phyloP scores from a whole-genome alignment of 2,329 filamentous ascomycete species.

The Fusarium algeriense region DNA sequence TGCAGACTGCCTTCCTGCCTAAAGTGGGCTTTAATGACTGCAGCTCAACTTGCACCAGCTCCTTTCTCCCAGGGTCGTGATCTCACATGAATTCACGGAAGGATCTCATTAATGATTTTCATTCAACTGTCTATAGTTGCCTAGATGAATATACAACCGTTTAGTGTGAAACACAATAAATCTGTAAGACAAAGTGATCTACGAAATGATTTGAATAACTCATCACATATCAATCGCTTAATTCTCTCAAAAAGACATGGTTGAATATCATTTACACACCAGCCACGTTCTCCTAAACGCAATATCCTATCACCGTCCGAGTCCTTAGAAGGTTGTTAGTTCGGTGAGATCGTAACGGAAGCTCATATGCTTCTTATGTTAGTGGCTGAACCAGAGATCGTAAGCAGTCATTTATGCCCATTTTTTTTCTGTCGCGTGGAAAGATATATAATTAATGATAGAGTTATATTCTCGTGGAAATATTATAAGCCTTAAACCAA shows the following conservation, averaged over 20 bases:
- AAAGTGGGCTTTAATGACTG: not conserved
- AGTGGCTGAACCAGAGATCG: no score
- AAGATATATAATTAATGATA: no score
- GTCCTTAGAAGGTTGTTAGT: not conserved
- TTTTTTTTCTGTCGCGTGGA: no score
- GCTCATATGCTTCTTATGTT: not conserved
- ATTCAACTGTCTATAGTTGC: no score
- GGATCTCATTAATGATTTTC: not conserved
- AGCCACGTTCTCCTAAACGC: not conserved
- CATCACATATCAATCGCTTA: no score
- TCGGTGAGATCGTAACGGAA: not conserved
- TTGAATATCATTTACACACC: not conserved
- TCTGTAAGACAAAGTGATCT: no score
- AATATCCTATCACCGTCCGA: not conserved
- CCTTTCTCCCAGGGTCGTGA: not conserved
- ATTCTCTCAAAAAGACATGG: no score
- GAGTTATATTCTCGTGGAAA: no score
- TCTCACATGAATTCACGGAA: not conserved
- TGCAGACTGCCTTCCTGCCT: not conserved
- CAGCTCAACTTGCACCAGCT: not conserved
- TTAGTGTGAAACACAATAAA: no score
- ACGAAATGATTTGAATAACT: no score
- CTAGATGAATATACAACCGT: no score
- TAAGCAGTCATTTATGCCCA: not conserved
- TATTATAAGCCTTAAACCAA: no score